Base-by-base conservation (phyloP, 2,329 filamentous ascomycete genomes). In the Pezicula radicicola region DNA sequence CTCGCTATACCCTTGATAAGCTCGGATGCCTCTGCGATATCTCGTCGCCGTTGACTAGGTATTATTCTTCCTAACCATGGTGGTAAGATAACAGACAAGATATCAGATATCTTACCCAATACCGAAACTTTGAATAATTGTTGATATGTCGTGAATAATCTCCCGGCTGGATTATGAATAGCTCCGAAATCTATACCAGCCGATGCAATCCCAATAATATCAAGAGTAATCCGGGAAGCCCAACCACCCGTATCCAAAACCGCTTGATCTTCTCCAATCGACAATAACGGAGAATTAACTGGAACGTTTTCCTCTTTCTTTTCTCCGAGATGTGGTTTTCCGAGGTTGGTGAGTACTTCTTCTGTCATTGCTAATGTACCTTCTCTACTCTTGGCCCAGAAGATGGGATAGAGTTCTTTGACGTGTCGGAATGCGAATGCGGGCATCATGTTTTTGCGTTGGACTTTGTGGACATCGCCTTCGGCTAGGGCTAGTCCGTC, bases 391-490 rank as follows among this genome's bases (percentile, higher is more conserved):
- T 94, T 94, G 18, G 70, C 62, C 89, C 89, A 96, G 68, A 96
- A 94, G 8, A 87, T 72, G 0, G 89, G 85, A 60, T 93, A 92
- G 12, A 95, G 72, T 50, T 91, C 81, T 65, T 92, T 93, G 67
- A 94, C 75, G 60, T 93, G 88, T 15, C 89, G 81, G 64, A 89
- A 93, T 16, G 83, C 78, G 66, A 96, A 95, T 1, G 89, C 88
- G 0, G 89, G 90, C 71, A 85, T 81, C 33, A 95, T 78, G 51
- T 85, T 83, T 66, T 87, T 90, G 40, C 91, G 80, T 72, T 90
- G 87, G 62, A 81, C 73, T 72, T 87, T 92, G 69, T 96, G 91
- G 61, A 91, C 88, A 15, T 93, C 88, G 12, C 91, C 91, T 68
- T 96, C 91, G 1, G 89, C 87, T 9, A 96, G 73, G 37, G 96